Conservation (phyloP, 2,329 filamentous ascomycete species). For the Phyllosticta citribraziliensis region DNA sequence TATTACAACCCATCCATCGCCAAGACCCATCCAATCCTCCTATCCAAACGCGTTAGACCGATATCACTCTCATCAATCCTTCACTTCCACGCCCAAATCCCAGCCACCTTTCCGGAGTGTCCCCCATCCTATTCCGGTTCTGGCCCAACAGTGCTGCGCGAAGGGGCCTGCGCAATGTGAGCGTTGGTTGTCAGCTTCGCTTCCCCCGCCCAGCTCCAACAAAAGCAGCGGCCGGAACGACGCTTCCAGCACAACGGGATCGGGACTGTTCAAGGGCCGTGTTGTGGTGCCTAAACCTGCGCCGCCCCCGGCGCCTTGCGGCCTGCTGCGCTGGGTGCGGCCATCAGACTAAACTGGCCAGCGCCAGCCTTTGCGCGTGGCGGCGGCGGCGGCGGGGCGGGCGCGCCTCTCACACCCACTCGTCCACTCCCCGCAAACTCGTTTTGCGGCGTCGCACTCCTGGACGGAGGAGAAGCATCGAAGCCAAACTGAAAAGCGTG, state of each 20-base stretch:
- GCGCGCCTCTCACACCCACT: neutral
- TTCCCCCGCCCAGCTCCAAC: neutral
- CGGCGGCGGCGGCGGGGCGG: neutral
- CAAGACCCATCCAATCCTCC: neutral
- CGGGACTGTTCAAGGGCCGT: neutral
- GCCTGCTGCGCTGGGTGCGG: too few species aligned
- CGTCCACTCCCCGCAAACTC: neutral
- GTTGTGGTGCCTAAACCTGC: neutral
- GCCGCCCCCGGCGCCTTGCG: neutral
- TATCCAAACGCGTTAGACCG: neutral
- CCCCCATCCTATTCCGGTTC: neutral
- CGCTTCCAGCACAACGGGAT: neutral
- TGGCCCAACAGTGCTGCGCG: neutral
- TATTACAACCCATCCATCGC: neutral
- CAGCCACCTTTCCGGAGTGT: neutral
- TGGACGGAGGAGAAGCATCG: neutral
- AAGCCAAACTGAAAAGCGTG: neutral
- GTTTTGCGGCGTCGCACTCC: neutral
- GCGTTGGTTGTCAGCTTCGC: neutral
- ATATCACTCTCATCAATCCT: neutral
- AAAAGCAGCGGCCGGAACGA: neutral
- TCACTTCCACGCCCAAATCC: neutral
- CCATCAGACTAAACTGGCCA: neutral
- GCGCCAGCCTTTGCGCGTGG: neutral
- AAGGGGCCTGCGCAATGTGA: too few species aligned